Conservation (phyloP, 2,329 filamentous ascomycete species). For the Hypoxylon sp. region DNA sequence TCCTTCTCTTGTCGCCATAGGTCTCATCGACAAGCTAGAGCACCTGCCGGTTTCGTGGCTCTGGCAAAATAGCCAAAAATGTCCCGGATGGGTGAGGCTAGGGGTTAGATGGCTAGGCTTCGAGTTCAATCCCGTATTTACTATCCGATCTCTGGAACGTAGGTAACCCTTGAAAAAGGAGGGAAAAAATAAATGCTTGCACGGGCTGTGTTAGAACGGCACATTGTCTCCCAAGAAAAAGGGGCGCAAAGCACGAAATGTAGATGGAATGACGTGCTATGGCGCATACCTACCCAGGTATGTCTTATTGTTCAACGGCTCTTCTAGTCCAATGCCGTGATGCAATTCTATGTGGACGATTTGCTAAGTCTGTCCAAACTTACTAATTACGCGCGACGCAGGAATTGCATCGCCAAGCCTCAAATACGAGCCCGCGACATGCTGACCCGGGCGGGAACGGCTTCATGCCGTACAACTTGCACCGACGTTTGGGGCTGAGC, state of each 20-base stretch:
- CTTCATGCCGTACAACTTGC: slow-evolving; percentile 32
- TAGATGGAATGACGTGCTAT: slow-evolving; percentile 34
- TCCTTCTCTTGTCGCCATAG: slow-evolving; percentile 6
- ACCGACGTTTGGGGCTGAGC: slow-evolving; percentile 14
- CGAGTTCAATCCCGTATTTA: neutral
- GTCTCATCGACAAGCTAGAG: slow-evolving; percentile 1
- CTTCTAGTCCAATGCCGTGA: slow-evolving; percentile 4
- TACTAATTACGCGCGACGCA: slow-evolving; percentile 25
- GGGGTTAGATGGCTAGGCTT: slow-evolving; percentile 4
- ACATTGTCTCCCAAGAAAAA: neutral
- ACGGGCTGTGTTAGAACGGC: neutral
- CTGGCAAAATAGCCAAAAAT: slow-evolving; percentile 29
- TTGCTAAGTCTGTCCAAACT: slow-evolving; percentile 12
- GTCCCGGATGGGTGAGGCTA: slow-evolving; percentile 2
- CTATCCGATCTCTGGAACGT: neutral
- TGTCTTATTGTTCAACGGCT: slow-evolving; percentile 16
- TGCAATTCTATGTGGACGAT: slow-evolving; percentile 3
- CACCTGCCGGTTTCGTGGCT: slow-evolving; percentile 13
- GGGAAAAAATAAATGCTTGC: neutral
- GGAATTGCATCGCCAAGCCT: slow-evolving; percentile 37
- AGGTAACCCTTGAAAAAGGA: neutral
- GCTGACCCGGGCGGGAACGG: slow-evolving; percentile 17
- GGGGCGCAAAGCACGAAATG: neutral
- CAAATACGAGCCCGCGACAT: slow-evolving; percentile 35
- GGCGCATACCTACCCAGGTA: slow-evolving; percentile 15